phyloP scores from a whole-genome alignment of 306 rosid genomes.

The Malus asiatica region DNA sequence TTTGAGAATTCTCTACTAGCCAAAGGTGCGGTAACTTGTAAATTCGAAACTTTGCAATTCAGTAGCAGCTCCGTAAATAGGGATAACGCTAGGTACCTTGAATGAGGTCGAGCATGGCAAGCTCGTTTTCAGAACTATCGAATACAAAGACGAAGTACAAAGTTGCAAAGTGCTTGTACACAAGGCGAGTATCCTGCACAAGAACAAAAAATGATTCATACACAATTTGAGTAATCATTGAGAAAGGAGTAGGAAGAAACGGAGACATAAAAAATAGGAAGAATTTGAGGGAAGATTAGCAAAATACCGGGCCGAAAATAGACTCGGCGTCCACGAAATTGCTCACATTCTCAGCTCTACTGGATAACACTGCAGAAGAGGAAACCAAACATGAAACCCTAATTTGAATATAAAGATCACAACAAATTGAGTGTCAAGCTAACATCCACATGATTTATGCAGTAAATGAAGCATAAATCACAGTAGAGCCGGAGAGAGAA shows the following conservation, averaged over 20 bases:
- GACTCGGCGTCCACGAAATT: constrained; percentile 81
- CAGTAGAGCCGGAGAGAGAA: constrained; percentile 17
- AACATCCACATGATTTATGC: not conserved
- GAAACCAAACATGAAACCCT: not conserved
- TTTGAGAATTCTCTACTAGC: not conserved
- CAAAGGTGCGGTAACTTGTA: not conserved
- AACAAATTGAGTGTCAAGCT: not conserved
- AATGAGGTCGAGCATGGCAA: constrained; percentile 91
- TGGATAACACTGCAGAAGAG: constrained; percentile 51
- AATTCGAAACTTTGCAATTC: not conserved
- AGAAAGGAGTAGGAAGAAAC: too few species aligned
- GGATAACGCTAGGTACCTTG: constrained; percentile 50
- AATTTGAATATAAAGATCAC: not conserved
- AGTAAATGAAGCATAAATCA: not conserved
- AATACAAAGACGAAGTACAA: constrained; percentile 78
- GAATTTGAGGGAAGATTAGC: not conserved
- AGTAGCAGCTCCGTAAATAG: not conserved
- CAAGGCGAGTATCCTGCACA: constrained; percentile 76
- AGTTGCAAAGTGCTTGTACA: constrained; percentile 91
- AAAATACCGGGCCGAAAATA: constrained; percentile 65
- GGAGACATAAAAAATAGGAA: not conserved
- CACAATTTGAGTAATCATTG: not conserved
- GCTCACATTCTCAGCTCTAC: constrained; percentile 90
- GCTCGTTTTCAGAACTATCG: constrained; percentile 93
- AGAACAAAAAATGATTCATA: not conserved